These are phyloP conservation scores for Zizania latifolia DNA, from an alignment of 176 grass and related monocot genomes.

Conservation along the genomic window DNA sequence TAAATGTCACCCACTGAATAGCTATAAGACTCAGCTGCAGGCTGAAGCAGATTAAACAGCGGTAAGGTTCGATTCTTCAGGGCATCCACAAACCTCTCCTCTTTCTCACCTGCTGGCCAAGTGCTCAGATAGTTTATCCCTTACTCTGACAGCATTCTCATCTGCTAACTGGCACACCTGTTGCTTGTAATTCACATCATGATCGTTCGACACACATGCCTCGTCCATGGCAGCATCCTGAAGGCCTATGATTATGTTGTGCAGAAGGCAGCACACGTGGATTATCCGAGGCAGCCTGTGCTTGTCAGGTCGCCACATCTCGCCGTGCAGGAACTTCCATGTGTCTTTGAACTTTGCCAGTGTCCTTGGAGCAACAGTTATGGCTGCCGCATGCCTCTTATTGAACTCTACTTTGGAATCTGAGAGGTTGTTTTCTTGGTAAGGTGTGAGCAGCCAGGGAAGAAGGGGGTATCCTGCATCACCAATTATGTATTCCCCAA, in stretches of 20 bases:
- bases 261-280: conserved; percentile 77
- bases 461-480: conserved; percentile 62
- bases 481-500: conserved; percentile 63
- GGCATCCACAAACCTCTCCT: neutral
- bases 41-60: conserved; percentile 15
- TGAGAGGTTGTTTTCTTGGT: conserved; percentile 51
- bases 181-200: conserved; percentile 61
- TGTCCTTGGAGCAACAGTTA: conserved; percentile 43
- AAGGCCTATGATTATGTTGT: conserved; percentile 74
- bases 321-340: conserved; percentile 84
- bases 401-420: conserved; percentile 46
- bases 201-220: conserved; percentile 9
- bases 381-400: conserved; percentile 35
- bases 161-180: conserved; percentile 56
- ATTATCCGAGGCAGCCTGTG: conserved; percentile 90
- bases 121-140: conserved; percentile 54
- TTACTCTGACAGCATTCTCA: conserved; percentile 47
- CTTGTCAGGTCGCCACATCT: conserved; percentile 96
- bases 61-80: neutral
- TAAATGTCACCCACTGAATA: neutral
- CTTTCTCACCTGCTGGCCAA: conserved; percentile 24
- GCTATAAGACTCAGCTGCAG: conserved; percentile 23
- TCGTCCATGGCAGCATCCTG: conserved; percentile 41
- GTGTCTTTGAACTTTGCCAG: conserved; percentile 74
- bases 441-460: conserved; percentile 65